A percentile compares a stretch with the other conserved stretches of the same genome.
phyloP scores from a whole-genome alignment of 2,329 filamentous ascomycete genomes.

The Dactylellina drechsleri region DNA sequence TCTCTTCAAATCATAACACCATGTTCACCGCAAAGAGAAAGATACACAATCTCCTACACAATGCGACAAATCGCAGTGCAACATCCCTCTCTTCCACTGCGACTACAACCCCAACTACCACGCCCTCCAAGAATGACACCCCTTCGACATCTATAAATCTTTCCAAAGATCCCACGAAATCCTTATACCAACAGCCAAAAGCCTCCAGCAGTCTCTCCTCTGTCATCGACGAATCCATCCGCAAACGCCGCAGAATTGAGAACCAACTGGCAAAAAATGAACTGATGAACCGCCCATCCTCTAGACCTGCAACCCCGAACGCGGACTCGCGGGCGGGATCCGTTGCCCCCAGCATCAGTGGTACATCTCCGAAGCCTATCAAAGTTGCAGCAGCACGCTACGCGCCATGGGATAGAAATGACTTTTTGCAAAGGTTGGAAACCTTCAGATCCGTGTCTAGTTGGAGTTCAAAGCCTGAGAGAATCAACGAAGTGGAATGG shows the following conservation, averaged over 20 bases:
- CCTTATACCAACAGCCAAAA: slow-evolving; percentile 41
- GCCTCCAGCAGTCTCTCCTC: slow-evolving; percentile 39
- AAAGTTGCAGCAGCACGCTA: slow-evolving; percentile 70
- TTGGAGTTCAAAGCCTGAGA: slow-evolving; percentile 92
- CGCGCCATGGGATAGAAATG: slow-evolving; percentile 83
- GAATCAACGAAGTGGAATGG: slow-evolving; percentile 90
- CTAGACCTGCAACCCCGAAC: slow-evolving; percentile 30
- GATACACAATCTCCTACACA: slow-evolving; percentile 55
- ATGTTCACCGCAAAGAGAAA: slow-evolving; percentile 54
- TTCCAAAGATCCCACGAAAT: slow-evolving; percentile 34
- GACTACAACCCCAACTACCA: slow-evolving; percentile 8
- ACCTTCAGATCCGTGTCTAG: slow-evolving; percentile 91
- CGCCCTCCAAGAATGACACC: slow-evolving; percentile 11
- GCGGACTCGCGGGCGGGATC: slow-evolving; percentile 35
- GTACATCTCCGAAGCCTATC: slow-evolving; percentile 42
- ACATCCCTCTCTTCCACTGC: slow-evolving; percentile 22
- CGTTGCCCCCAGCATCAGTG: slow-evolving; percentile 21
- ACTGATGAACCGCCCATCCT: slow-evolving; percentile 7
- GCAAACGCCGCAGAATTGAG: slow-evolving; percentile 38
- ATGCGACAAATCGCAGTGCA: slow-evolving; percentile 44
- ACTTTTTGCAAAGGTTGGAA: slow-evolving; percentile 81
- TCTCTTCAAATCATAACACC: slow-evolving; percentile 3
- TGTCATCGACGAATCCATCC: slow-evolving; percentile 51
- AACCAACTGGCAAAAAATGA: slow-evolving; percentile 37
- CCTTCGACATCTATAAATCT: slow-evolving; percentile 25